phyloP scores from a whole-genome alignment of 192 early-diverging fungal species.

The Borealophlyctis nickersoniae region DNA sequence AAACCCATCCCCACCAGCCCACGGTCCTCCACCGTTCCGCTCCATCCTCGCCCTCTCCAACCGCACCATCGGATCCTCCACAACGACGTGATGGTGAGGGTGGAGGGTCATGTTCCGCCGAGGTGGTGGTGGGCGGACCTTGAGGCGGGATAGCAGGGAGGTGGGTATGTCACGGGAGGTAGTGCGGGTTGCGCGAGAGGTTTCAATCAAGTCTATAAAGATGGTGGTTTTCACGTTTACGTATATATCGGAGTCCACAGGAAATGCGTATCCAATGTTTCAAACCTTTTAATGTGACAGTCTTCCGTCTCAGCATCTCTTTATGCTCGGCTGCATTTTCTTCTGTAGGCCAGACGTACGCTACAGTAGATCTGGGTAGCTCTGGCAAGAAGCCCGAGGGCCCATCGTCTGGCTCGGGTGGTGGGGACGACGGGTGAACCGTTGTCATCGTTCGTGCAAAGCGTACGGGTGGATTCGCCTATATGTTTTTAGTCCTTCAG shows the following conservation, averaged over 20 bases:
- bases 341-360: no score
- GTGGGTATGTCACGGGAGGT: constrained; percentile 30
- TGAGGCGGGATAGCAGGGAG: constrained; percentile 37
- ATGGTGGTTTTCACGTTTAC: not conserved
- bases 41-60: constrained; percentile 30
- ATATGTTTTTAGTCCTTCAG: no score
- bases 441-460: no score
- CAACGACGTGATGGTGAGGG: constrained; percentile 27
- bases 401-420: no score
- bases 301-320: constrained; percentile 16
- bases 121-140: constrained; percentile 39
- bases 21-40: not conserved
- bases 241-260: not conserved
- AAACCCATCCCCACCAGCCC: constrained; percentile 11
- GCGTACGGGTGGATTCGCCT: no score
- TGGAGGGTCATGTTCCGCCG: constrained; percentile 3
- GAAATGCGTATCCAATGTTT: constrained; percentile 1
- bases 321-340: no score
- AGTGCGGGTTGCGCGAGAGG: constrained; percentile 33
- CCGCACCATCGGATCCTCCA: constrained; percentile 35
- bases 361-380: no score
- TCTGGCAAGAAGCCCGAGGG: no score
- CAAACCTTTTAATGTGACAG: constrained; percentile 26
- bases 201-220: constrained; percentile 36
- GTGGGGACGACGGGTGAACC: no score